Conservation (phyloP, 2,329 filamentous ascomycete genomes). For the Fusarium sp. region DNA sequence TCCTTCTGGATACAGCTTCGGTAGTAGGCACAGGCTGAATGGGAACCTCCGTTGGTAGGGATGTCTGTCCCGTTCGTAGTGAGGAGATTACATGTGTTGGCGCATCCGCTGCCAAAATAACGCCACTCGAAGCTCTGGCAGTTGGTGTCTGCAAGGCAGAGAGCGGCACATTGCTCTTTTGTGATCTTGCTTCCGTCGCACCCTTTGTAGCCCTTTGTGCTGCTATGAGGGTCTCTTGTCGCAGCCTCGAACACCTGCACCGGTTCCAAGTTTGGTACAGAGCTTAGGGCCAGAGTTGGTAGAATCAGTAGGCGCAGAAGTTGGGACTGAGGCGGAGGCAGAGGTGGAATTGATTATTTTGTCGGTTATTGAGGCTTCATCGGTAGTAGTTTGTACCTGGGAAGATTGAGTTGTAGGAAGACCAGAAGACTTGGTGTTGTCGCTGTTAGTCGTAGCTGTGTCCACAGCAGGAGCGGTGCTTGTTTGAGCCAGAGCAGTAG, state of each 20-base stretch:
- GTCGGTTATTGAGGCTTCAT: not conserved
- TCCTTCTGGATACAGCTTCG: constrained; percentile 26
- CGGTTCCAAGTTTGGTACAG: constrained; percentile 24
- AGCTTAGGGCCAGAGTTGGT: constrained; percentile 6
- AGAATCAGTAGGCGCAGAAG: not conserved
- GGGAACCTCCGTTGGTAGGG: constrained; percentile 2
- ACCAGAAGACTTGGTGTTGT: not conserved
- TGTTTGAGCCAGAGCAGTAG: constrained; percentile 1
- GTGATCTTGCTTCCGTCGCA: constrained; percentile 21
- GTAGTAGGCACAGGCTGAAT: constrained; percentile 30
- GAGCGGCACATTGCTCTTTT: constrained; percentile 29
- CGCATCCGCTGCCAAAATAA: constrained; percentile 17
- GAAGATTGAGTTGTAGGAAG: not conserved
- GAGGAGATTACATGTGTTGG: constrained; percentile 28
- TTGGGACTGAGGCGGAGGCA: not conserved
- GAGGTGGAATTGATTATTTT: not conserved
- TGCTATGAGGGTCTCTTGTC: constrained; percentile 31
- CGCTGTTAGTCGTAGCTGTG: not conserved
- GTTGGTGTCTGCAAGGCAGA: constrained; percentile 23
- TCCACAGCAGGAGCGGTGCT: constrained; percentile 5
- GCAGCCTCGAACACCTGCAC: constrained; percentile 24
- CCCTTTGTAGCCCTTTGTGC: constrained; percentile 25
- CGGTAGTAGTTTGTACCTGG: not conserved
- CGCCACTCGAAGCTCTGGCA: constrained; percentile 37
- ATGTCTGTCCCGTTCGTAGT: constrained; percentile 1